A percentile compares a stretch with the other conserved stretches of the same genome.
Conservation (phyloP, 192 early-diverging fungal genomes). For the Linnemannia exigua region DNA sequence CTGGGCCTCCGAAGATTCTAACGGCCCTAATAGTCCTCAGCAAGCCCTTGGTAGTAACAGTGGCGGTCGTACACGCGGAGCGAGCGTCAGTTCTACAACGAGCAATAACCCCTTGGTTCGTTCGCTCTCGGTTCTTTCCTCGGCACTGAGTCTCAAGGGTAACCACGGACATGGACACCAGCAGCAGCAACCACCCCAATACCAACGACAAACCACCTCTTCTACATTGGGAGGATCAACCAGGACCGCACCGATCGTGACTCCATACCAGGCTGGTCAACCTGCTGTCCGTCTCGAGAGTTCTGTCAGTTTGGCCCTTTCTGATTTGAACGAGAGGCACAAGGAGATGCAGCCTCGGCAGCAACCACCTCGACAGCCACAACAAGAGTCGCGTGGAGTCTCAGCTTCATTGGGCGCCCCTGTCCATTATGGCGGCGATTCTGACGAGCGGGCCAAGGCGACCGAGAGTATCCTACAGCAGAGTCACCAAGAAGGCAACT, state of each 20-base stretch:
- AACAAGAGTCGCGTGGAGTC: neutral
- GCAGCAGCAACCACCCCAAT: neutral
- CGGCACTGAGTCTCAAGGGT: conserved; percentile 15
- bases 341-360: neutral
- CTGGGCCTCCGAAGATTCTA: neutral
- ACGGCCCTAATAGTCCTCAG: neutral
- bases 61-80: conserved; percentile 1
- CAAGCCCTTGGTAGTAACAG: neutral
- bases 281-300: conserved; percentile 34
- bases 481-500: neutral
- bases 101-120: conserved; percentile 11
- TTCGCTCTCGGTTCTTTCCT: conserved; percentile 28
- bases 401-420: conserved; percentile 15
- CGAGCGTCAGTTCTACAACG: conserved; percentile 2
- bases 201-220: neutral
- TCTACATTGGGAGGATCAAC: neutral
- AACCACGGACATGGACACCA: neutral
- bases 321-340: conserved; percentile 6
- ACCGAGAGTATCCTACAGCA: conserved; percentile 25
- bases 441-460: conserved; percentile 27
- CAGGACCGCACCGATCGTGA: conserved; percentile 24
- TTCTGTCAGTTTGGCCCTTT: conserved; percentile 5
- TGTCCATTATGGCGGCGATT: conserved; percentile 20
- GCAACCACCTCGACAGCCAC: neutral
- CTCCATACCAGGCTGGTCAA: conserved; percentile 39